Evolutionary conservation across 2,329 filamentous ascomycete species (phyloP), one percentile per base, ranked within the genome.

Genomic region (Boeremia exigua): DNA sequence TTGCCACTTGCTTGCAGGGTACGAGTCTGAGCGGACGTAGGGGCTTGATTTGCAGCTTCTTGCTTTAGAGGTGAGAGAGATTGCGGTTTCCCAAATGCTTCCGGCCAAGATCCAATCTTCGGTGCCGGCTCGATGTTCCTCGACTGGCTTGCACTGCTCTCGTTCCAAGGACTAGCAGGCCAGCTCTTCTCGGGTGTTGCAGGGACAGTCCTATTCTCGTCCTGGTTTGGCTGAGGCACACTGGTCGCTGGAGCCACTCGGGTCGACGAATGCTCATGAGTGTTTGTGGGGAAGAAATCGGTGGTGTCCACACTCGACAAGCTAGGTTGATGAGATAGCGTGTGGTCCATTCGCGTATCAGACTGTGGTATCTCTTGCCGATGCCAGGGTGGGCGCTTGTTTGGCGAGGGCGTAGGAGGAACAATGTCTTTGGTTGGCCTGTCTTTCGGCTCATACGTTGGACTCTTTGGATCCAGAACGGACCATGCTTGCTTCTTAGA

Each of bases 211-310:
- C 49, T 58, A 6, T 63, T 65, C 7, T 70, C 64, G 10, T 28
- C 51, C 50, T 19, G 60, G 54, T 1, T 27, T 14, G 56, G 39
- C 10, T 51, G 60, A 30, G 48, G 45, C 15, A 60, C 59, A 29
- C 57, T 55, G 12, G 40, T 39, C 17, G 56, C 58, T 3, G 72
- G 72, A 4, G 70, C 71, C 15, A 71, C 46, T 29, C 72, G 62
- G 14, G 72, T 75, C n/a, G 71, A 71, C 11, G 75, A 77, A 59
- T 76, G 70, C 58, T 77, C 74, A 29, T 77, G 73, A 9, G 75
- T 73, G 42, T 77, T 77, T 8, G 62, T 72, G 9, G 75, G 75
- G 38, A 78, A 78, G 64, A 78, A 78, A 53, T 77, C 75, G 19
- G 70, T 73, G 6, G 75, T 78, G 44, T 74, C 72, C 37, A 77